Base-by-base conservation (phyloP, 805 yeast species). In the Candida cerambycidarum region DNA sequence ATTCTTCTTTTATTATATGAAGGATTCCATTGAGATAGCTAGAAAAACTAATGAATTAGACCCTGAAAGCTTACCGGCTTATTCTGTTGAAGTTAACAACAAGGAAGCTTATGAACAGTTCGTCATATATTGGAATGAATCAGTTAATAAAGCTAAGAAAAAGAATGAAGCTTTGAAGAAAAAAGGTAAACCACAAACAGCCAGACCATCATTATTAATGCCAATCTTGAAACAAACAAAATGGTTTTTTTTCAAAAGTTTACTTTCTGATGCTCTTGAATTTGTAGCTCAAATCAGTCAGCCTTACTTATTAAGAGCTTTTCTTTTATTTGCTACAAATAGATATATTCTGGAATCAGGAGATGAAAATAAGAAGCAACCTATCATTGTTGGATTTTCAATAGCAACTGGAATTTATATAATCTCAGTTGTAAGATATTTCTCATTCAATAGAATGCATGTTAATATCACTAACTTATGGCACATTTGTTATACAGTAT, bases 31-130 rank as follows among this genome's bases (percentile, higher is more conserved):
- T 13, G 34, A 13, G 3, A 25, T 12, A 15, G 50, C 45, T 12
- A 30, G 25, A 14, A 18, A 41, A 24, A 46, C 53, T 4, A 32
- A 44, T 21, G 28, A 19, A 9, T 32, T 49, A n/a, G 40, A 36
- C 5, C 48, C 51, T 9, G 66, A 70, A 2, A 96, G 89, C 59
- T 73, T 92, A 39, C 96, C 96, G 10, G 73, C 77, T 13, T 53
- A 41, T 44, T 48, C 46, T 2, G 44, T 44, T 19, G 52, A 51
- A 12, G 28, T 51, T 12, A 42, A 39, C 19, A 44, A 47, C 38
- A 54, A 53, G 18, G 48, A 38, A 13, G 56, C 61, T 14, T 56
- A 44, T 30, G 38, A 38, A 1, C 37, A 23, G 24, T 57, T 67
- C 41, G 38, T 51, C 13, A 46, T 48, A 10, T 38, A 52, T 27